Evolutionary conservation across 2,329 filamentous ascomycete species (phyloP), one percentile per base, ranked within the genome.

Genomic region (Leptographium flavum): DNA sequence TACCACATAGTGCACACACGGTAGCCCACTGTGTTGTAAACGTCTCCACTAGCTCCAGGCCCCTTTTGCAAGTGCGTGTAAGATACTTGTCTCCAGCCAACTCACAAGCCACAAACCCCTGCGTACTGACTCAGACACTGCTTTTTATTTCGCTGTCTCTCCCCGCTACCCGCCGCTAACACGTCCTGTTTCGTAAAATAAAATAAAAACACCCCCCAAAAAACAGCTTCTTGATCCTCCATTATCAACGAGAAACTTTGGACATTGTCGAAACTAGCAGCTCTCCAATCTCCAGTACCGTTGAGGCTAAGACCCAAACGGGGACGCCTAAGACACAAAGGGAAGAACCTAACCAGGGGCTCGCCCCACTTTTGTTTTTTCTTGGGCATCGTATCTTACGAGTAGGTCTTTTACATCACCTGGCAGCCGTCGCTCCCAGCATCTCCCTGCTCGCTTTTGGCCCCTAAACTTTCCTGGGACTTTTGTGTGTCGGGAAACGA

Each of bases 241-340:
- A n/a, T n/a, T n/a, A n/a, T n/a, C n/a, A 13, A 19, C 14, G 22
- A 14, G 30, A 33, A 21, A 4, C 13, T 23, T 17, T 25, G 21
- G n/a, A 27, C 22, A 17, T 15, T 14, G 11, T 11, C 28, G 21
- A 10, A n/a, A 13, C 10, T 40, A 28, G 27, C 38, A 39, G n/a
- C 25, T 28, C 28, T 21, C 40, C 40, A 33, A 42, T 42, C 40
- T 33, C 35, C 40, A 42, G 15, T 42, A 15, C 40, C 40, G 40
- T 42, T 42, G 30, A 35, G 14, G 19, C n/a, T 31, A 25, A 21
- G 15, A 30, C 40, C 22, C 15, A 42, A 42, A 42, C n/a, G 15
- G n/a, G 19, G 40, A 30, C 15, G 8, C 9, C 33, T 43, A 43
- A 32, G 32, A 36, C 41, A 14, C 11, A 43, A 43, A 15, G 23